phyloP scores from a whole-genome alignment of 106 monocot species.

The Agapanthus africanus region DNA sequence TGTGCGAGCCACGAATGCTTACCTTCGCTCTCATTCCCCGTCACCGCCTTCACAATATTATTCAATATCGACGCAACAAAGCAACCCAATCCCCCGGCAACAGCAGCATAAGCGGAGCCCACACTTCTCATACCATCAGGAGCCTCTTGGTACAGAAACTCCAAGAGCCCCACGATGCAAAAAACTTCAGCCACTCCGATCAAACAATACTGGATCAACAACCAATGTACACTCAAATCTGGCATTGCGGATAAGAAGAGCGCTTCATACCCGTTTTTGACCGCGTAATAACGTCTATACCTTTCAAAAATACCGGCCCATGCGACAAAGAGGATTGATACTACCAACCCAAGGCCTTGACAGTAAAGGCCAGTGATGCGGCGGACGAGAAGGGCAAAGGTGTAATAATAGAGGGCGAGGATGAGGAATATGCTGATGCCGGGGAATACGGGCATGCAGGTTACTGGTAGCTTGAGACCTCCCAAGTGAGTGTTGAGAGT shows the following conservation, averaged over 20 bases:
- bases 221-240: constrained; percentile 69
- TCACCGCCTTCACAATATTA: constrained; percentile 62
- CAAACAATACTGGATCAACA: constrained; percentile 83
- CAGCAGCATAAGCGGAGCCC: constrained; percentile 81
- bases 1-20: constrained; percentile 72
- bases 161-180: constrained; percentile 74
- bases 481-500: constrained; percentile 76
- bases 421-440: constrained; percentile 72
- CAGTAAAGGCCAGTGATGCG: constrained; percentile 79
- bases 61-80: constrained; percentile 66
- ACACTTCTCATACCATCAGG: constrained; percentile 95
- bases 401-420: constrained; percentile 65
- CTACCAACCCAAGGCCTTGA: constrained; percentile 57
- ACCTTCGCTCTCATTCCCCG: constrained; percentile 55
- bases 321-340: constrained; percentile 68
- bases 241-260: constrained; percentile 71
- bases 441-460: constrained; percentile 88
- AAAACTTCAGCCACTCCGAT: constrained; percentile 91
- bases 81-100: constrained; percentile 88
- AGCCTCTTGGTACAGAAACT: constrained; percentile 89
- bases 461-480: constrained; percentile 66
- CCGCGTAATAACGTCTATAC: constrained; percentile 67
- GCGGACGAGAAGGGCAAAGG: constrained; percentile 61
- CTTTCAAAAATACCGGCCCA: constrained; percentile 76
- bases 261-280: constrained; percentile 40